Evolutionary conservation across 345 rosid genomes (phyloP), one percentile per base, ranked within the genome.

Genomic region (Populus deltoides): DNA sequence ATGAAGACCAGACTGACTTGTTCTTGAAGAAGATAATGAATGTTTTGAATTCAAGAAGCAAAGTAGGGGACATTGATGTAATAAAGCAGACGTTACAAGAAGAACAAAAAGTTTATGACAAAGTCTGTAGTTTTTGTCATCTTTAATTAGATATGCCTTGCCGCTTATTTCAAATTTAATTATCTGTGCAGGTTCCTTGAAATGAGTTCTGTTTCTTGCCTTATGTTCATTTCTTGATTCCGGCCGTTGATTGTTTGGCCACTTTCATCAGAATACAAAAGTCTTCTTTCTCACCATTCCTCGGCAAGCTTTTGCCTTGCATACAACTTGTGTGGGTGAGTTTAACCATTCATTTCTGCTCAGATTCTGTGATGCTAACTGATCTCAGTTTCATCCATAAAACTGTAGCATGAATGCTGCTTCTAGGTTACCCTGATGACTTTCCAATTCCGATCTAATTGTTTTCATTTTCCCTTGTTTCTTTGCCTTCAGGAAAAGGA

Each of bases 281-380:
- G 70, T 16, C 49, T n/a, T 22, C 71, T 55, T 62, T 78, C 15
- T 45, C 49, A 15, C 75, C 39, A 43, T 78, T 62, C 70, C 47
- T 78, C 66, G 80, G 36, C 51, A 22, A 62, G 35, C 62, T 78
- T 43, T 24, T 47, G 9, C 36, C 66, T 12, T 62, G 10, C 68
- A 78, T 71, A 65, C 61, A 6, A 8, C 43, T 18, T 63, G 49
- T 78, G 49, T 78, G 80, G 80, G 80, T 71, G 53, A 63, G 80
- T 61, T 71, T 9, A 9, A 53, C 5, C 47, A 20, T 22, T 25
- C 66, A 16, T 59, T 72, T 72, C 24, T 22, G 3, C 62, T 29
- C 25, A n/a, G 8, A 27, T 71, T 45, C 15, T 47, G 43, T 59
- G 65, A n/a, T 59, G 25, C 65, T 5, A 39, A 47, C 51, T 47